These are phyloP conservation scores for Phoma sp. DNA, from an alignment of 2,329 filamentous ascomycete genomes.

Conservation along the genomic window DNA sequence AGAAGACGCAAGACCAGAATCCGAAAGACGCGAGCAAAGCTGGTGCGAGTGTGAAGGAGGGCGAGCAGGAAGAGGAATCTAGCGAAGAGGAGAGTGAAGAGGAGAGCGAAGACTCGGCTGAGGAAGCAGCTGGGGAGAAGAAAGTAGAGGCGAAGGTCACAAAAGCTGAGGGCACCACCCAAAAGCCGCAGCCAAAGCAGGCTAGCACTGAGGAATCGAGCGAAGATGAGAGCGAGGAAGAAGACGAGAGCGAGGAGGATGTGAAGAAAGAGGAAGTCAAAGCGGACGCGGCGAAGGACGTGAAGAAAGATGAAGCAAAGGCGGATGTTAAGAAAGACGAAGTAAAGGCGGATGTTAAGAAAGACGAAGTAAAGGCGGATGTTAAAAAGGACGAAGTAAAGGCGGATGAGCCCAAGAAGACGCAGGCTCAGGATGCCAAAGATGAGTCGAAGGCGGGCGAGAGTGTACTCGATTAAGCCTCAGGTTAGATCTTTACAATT, in stretches of 20 bases:
- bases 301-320: background rate
- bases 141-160: background rate
- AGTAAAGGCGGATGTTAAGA: background rate
- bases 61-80: slow-evolving; percentile 22
- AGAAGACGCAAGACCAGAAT: slow-evolving; percentile 34
- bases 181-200: slow-evolving; percentile 31
- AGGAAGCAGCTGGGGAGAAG: background rate
- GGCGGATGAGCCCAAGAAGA: slow-evolving; percentile 7
- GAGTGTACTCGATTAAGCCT: slow-evolving; percentile 44
- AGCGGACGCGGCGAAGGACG: background rate
- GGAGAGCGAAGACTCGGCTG: background rate
- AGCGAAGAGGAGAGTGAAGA: background rate
- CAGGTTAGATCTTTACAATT: background rate
- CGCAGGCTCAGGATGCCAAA: slow-evolving; percentile 34
- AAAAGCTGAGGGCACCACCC: slow-evolving; percentile 9
- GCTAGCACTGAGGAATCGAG: slow-evolving; percentile 6
- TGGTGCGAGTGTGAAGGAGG: slow-evolving; percentile 48
- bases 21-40: slow-evolving; percentile 41
- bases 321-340: background rate
- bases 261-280: background rate
- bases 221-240: slow-evolving; percentile 2
- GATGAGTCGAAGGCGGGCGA: slow-evolving; percentile 42
- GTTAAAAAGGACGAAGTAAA: background rate
- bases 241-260: slow-evolving; percentile 5
- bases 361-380: slow-evolving; percentile 1